Evolutionary conservation across 2,329 filamentous ascomycete species (phyloP).

Genomic region (Paramyrothecium roridum): DNA sequence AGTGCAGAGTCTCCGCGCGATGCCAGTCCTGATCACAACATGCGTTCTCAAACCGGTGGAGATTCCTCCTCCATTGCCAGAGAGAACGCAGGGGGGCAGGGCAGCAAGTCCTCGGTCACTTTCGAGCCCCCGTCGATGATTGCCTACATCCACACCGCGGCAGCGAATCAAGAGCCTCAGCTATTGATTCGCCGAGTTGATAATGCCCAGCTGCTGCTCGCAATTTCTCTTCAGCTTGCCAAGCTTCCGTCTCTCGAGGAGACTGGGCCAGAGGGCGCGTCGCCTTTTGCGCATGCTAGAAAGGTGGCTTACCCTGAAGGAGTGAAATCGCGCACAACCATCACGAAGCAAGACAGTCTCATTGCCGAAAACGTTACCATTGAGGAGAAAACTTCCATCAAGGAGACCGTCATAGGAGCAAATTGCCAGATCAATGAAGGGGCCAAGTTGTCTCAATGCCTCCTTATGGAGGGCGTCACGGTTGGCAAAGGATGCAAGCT

Average conservation of each 20-base stretch:
- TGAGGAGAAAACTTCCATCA: constrained; percentile 87
- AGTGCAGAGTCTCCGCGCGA: constrained; percentile 22
- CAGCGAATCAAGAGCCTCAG: constrained; percentile 32
- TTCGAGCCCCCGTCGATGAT: constrained; percentile 66
- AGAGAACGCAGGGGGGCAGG: constrained; percentile 4
- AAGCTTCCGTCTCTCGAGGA: constrained; percentile 74
- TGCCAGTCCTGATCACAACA: constrained; percentile 13
- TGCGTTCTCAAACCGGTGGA: constrained; percentile 2
- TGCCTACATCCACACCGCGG: constrained; percentile 73
- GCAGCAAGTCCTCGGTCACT: constrained; percentile 13
- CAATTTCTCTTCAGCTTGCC: constrained; percentile 80
- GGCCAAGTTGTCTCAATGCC: constrained; percentile 80
- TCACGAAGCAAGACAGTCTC: constrained; percentile 77
- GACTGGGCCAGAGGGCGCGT: constrained; percentile 51
- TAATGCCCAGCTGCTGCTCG: constrained; percentile 76
- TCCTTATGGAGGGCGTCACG: constrained; percentile 89
- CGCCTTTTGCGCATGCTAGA: constrained; percentile 71
- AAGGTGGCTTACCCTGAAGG: constrained; percentile 84
- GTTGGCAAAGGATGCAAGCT: constrained; percentile 82
- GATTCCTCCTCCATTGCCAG: neutral
- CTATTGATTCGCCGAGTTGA: constrained; percentile 85
- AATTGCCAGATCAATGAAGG: constrained; percentile 84
- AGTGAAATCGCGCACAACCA: constrained; percentile 75
- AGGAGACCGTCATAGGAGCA: constrained; percentile 83
- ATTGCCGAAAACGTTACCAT: constrained; percentile 87